Base-by-base conservation (phyloP, 1,284 basidiomycete species). In the Melampsora medusae region DNA sequence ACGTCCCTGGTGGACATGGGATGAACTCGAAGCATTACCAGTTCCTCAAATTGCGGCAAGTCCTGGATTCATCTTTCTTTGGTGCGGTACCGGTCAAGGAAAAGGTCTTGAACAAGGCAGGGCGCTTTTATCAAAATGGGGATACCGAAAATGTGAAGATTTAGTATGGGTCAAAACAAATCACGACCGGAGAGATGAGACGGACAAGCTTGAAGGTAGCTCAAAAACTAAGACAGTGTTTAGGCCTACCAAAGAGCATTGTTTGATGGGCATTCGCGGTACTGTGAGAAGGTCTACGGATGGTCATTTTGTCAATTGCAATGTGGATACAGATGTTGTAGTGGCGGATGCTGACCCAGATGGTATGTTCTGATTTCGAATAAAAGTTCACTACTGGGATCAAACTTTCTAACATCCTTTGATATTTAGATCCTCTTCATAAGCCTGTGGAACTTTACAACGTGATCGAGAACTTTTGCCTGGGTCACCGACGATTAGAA, bases 261-360 rank as follows among this genome's bases (percentile, higher is more conserved):
- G 95, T 84, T 85, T 98, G 61, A 97, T 99, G 88, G 97, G 97
- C n/a, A 99, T 99, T 79, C 89, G 92, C 48, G 96, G 96, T 1
- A 99, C 96, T 0, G 96, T 99, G 2, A 89, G 95, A 19, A 87
- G 96, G 33, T 94, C 92, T 25, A 93, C 91, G 1, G 96, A 99
- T 82, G 90, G 89, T 77, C 91, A 92, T 89, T 96, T 98, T 82
- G 95, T 97, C 0, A 95, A 99, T 83, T 98, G 96, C 83, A 99
- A 99, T 83, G 90, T 99, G 78, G 91, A 90, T 91, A 85, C 64
- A 31, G 73, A 76, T 61, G 73, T 76, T 46, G 68, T 76, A 33
- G 73, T 76, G 42, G 53, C 73, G 0, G 73, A 76, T 48, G 53
- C 73, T 19, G 73, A 76, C 61, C 73, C 73, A 49, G 50, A 53